Evolutionary conservation across 2,329 filamentous ascomycete genomes (phyloP), one percentile per base, ranked within the genome.

Genomic region (Arachnopeziza araneosa): DNA sequence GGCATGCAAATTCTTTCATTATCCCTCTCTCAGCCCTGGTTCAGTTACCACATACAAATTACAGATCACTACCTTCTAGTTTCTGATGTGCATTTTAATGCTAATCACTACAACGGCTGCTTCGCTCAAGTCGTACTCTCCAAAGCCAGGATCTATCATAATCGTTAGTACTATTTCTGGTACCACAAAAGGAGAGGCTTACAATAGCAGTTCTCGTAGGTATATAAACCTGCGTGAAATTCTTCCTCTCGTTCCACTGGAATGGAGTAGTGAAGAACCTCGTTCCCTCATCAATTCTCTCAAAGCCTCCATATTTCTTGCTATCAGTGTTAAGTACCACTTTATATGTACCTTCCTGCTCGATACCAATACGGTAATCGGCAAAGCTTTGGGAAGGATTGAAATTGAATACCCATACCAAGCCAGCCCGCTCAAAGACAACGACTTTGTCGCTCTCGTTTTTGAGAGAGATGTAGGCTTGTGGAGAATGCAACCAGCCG

Each of bases 331-430:
- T 91, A 51, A 99, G 80, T 3, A 96, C 87, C 58, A 96, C 86
- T 58, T 85, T 83, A 76, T 99, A 99, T 1, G 90, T 96, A 49
- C 95, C 95, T 2, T 88, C 77, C 22, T 85, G 80, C 56, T 98
- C 91, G 49, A 99, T 82, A 21, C 95, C 95, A 53, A 99, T 88
- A 48, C 93, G 86, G 74, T 97, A 99, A 75, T 98, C 95, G 12
- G 88, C 87, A 76, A 89, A 99, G 75, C 91, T 96, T 67, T 88
- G 78, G 26, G 83, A 84, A 0, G 90, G 86, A 73, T 98, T 87
- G 81, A 98, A 97, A 77, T 99, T 99, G 82, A 99, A 98, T 68
- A 97, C 83, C 80, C 93, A 99, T 12, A 99, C 80, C 60, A 96
- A 78, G 0, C 93, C 93, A 1, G 86, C 95, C 32, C 95, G 85